A percentile compares a stretch with the other conserved stretches of the same genome.
Evolutionary conservation across 306 rosid genomes (phyloP).

Genomic region (Rosa rugosa): DNA sequence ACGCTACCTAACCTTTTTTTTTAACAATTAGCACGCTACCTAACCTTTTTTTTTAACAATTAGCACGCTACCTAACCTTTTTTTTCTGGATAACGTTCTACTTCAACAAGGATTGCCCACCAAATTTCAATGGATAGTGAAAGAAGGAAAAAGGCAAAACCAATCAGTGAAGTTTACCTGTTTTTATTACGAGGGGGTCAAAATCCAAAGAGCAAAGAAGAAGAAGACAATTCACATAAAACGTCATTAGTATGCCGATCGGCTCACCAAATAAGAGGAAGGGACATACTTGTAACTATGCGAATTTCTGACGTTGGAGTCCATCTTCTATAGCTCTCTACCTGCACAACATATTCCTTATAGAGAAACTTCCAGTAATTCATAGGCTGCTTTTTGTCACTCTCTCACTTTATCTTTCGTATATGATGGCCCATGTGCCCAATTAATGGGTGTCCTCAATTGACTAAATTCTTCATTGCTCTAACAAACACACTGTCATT

Average conservation of each 20-base stretch:
- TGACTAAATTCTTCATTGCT: not conserved
- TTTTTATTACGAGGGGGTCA: not conserved
- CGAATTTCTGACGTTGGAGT: not conserved
- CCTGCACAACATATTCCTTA: not conserved
- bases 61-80: constrained; percentile 3
- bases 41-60: not conserved
- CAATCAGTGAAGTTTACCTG: not conserved
- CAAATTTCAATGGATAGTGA: not conserved
- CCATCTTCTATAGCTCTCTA: not conserved
- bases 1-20: not conserved
- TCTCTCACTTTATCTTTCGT: not conserved
- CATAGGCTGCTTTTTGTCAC: constrained; percentile 13
- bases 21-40: constrained; percentile 10
- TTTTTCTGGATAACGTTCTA: not conserved
- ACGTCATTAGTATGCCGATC: not conserved
- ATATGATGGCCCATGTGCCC: not conserved
- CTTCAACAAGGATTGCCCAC: not conserved
- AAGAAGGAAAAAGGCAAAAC: not conserved
- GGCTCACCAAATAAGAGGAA: not conserved
- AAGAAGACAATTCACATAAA: not conserved
- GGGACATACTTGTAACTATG: not conserved
- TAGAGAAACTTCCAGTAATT: not conserved
- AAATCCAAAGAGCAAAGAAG: not conserved
- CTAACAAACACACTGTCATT: not conserved
- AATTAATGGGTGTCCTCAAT: not conserved